Evolutionary conservation across 208 protist genomes (phyloP).

Genomic region (Crithidia fasciculata): DNA sequence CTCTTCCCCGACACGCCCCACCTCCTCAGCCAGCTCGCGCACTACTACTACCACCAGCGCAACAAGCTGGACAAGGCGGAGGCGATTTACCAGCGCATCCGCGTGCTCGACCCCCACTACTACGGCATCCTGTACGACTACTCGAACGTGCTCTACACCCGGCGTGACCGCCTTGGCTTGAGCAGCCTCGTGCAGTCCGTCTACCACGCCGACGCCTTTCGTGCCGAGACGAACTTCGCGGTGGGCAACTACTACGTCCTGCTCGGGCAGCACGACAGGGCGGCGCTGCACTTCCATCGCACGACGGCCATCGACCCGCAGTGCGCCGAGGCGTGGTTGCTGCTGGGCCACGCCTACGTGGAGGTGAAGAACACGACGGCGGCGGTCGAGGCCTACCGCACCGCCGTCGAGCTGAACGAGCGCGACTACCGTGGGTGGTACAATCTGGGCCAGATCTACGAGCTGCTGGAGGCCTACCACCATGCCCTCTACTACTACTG

Average conservation of each 20-base stretch:
- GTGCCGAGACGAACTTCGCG: constrained; percentile 97
- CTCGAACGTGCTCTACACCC: constrained; percentile 98
- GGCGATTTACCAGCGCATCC: constrained; percentile 89
- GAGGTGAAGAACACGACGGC: constrained; percentile 95
- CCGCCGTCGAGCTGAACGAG: constrained; percentile 93
- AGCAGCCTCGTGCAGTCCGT: constrained; percentile 93
- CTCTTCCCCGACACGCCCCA: constrained; percentile 76
- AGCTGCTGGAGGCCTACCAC: constrained; percentile 94
- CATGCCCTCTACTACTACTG: constrained; percentile 97
- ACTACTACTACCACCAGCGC: constrained; percentile 89
- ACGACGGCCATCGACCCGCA: constrained; percentile 86
- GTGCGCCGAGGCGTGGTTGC: constrained; percentile 95
- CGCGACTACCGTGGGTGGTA: constrained; percentile 97
- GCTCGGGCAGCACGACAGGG: constrained; percentile 94
- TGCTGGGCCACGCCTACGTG: constrained; percentile 98
- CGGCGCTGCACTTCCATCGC: constrained; percentile 95
- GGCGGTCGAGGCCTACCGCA: constrained; percentile 96
- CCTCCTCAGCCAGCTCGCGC: constrained; percentile 83
- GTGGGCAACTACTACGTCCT: constrained; percentile 98
- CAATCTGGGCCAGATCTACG: constrained; percentile 97
- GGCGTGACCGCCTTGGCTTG: constrained; percentile 84
- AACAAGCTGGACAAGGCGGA: constrained; percentile 83
- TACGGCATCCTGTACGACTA: constrained; percentile 95
- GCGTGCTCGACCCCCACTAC: constrained; percentile 84
- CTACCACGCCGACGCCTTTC: constrained; percentile 93